Percentiles rank a stretch among this genome's conserved stretches.
These are phyloP conservation scores for Escallonia rubra DNA, from an alignment of 129 eudicot species.

Conservation along the genomic window DNA sequence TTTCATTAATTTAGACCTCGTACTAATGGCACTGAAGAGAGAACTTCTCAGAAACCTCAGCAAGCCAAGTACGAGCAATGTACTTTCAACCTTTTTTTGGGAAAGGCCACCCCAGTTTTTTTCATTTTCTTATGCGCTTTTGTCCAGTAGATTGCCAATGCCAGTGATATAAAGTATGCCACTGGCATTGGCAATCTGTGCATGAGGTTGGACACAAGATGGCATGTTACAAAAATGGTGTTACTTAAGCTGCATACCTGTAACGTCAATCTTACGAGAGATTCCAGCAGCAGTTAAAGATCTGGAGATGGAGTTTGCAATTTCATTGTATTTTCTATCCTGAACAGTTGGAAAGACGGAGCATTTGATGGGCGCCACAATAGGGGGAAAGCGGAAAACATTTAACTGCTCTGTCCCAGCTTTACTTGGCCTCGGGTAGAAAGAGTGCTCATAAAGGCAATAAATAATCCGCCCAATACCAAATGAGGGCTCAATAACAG, in stretches of 20 bases:
- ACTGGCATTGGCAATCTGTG: too few species aligned
- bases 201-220: too few species aligned
- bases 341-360: slow-evolving; percentile 65
- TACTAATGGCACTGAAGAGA: too few species aligned
- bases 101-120: too few species aligned
- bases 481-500: slow-evolving; percentile 68
- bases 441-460: slow-evolving; percentile 63
- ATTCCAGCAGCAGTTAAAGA: slow-evolving; percentile 55
- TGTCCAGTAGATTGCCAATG: too few species aligned
- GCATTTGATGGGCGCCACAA: slow-evolving; percentile 66
- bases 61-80: too few species aligned
- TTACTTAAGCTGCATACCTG: slow-evolving; percentile 33
- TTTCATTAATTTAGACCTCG: too few species aligned
- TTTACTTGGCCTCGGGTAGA: slow-evolving; percentile 54
- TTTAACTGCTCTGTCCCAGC: slow-evolving; percentile 57
- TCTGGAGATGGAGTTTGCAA: slow-evolving; percentile 46
- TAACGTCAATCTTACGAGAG: slow-evolving; percentile 53
- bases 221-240: too few species aligned
- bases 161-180: too few species aligned
- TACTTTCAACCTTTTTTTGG: too few species aligned
- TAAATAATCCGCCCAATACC: slow-evolving; percentile 70
- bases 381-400: slow-evolving; percentile 60
- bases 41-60: too few species aligned
- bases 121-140: too few species aligned
- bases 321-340: slow-evolving; percentile 48